A percentile compares a stretch with the other conserved stretches of the same genome.
Conservation (phyloP, 768 basidiomycete genomes). For the Leucocoprinus leucothites region DNA sequence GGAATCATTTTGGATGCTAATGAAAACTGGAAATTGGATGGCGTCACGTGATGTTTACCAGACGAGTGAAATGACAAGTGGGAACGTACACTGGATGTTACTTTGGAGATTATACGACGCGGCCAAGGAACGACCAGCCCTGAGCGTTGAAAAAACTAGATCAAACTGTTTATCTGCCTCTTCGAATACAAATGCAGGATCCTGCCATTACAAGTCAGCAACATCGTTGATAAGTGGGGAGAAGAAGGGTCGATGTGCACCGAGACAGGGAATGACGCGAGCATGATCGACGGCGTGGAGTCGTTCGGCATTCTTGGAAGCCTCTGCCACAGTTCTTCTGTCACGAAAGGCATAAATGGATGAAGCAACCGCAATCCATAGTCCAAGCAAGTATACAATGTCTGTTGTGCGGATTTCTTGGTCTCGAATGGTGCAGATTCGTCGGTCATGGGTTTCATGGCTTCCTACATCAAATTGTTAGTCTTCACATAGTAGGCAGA, state of each 20-base stretch:
- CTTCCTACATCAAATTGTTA: slow-evolving; percentile 60
- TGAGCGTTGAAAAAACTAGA: slow-evolving; percentile 75
- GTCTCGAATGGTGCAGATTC: slow-evolving; percentile 58
- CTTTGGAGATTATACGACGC: slow-evolving; percentile 86
- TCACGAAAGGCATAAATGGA: slow-evolving; percentile 99
- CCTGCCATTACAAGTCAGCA: slow-evolving; percentile 34
- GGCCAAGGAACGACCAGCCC: slow-evolving; percentile 78
- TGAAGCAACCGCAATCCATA: slow-evolving; percentile 86
- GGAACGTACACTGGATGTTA: slow-evolving; percentile 70
- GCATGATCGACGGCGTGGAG: slow-evolving; percentile 83
- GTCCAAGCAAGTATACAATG: slow-evolving; percentile 92
- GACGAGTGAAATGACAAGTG: not conserved
- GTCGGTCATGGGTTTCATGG: slow-evolving; percentile 97
- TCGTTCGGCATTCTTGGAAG: slow-evolving; percentile 85
- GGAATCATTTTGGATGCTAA: slow-evolving; percentile 62
- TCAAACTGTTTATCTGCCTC: slow-evolving; percentile 86
- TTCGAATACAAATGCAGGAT: slow-evolving; percentile 55
- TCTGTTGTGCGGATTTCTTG: slow-evolving; percentile 88
- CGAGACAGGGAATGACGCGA: slow-evolving; percentile 75
- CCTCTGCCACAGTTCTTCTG: slow-evolving; percentile 98
- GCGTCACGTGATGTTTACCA: not conserved
- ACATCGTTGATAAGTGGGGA: not conserved
- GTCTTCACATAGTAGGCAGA: not conserved
- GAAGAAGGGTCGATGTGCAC: slow-evolving; percentile 44
- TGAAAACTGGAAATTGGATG: slow-evolving; percentile 53